Base-by-base conservation (phyloP, 768 basidiomycete genomes). In the Phallus indusiatus region DNA sequence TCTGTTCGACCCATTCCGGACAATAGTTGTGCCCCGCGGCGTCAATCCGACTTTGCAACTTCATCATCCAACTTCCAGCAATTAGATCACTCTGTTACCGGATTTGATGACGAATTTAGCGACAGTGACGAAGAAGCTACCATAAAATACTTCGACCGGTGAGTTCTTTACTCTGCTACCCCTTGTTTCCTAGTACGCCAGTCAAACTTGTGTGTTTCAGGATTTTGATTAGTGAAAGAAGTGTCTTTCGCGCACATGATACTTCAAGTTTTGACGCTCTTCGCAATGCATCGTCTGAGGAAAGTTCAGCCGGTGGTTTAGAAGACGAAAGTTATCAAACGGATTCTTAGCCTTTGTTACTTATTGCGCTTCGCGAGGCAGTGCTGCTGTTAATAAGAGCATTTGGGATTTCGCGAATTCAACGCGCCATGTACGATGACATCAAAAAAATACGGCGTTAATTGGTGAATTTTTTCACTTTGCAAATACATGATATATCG, bases 121-220 rank as follows among this genome's bases (percentile, higher is more conserved):
- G 70, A 69, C 16, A 59, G 67, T 22, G 63, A 66, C 20, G 70
- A 71, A 14, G 62, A 60, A 34, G 71, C 71, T 14, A 79, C 83
- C 0, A 79, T 89, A 56, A 75, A 75, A n/a, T 71, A 87, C 64
- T 90, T 90, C 68, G 88, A 90, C 67, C 78, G 82, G 88, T 89
- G 63, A 66, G 80, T 71, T 16, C n/a, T 46, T 47, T 6, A 8
- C 24, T 7, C 4, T 47, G 24, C 21, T 47, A 7, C 55, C 36
- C 16, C 5, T 17, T 16, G 9, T 22, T 22, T 48, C 47, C 35
- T 35, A 7, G 33, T 6, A 36, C 28, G 61, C 66, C 67, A 50
- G 51, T n/a, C 21, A 53, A 50, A 60, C 35, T 33, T 21, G 50
- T 28, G 35, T 46, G 63, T 22, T 52, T 24, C 60, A 88, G 86